Evolutionary conservation across 1,284 basidiomycete genomes (phyloP).

Genomic region (Ceratobasidium sp.): DNA sequence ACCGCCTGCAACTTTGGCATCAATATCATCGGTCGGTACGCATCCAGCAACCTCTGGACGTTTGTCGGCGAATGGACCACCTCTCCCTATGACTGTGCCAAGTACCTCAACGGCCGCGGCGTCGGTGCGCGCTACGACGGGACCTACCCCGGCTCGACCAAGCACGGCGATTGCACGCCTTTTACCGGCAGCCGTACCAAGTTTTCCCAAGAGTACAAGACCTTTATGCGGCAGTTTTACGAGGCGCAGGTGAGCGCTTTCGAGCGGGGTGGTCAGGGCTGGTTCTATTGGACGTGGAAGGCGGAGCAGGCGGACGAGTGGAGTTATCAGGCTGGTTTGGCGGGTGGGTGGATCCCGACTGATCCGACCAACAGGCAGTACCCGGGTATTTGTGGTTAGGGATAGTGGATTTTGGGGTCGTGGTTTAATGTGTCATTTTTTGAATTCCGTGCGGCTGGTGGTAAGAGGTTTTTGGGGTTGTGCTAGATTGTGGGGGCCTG

Average conservation of each 20-base stretch:
- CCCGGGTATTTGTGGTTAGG: conserved; percentile 64
- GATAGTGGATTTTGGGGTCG: neutral
- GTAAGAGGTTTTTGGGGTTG: no score
- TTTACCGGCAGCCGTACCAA: conserved; percentile 75
- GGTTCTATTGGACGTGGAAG: conserved; percentile 85
- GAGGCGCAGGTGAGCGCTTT: conserved; percentile 71
- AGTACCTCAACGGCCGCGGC: conserved; percentile 59
- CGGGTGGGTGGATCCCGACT: conserved; percentile 84
- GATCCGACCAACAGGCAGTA: conserved; percentile 64
- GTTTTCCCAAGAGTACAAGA: conserved; percentile 85
- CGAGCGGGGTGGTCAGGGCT: conserved; percentile 62
- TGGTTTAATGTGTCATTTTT: neutral
- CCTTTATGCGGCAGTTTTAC: conserved; percentile 83
- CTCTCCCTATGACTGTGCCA: conserved; percentile 87
- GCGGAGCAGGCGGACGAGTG: conserved; percentile 78
- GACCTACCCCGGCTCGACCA: conserved; percentile 69
- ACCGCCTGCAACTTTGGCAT: conserved; percentile 64
- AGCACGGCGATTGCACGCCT: conserved; percentile 77
- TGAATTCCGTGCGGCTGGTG: no score
- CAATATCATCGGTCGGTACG: conserved; percentile 64
- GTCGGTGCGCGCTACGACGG: conserved; percentile 83
- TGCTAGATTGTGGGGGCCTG: no score
- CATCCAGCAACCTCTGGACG: conserved; percentile 70
- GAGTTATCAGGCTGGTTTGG: conserved; percentile 69
- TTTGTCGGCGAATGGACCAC: conserved; percentile 89